phyloP scores from a whole-genome alignment of 148 eudicot genomes.

The Fagopyrum homotropicum region DNA sequence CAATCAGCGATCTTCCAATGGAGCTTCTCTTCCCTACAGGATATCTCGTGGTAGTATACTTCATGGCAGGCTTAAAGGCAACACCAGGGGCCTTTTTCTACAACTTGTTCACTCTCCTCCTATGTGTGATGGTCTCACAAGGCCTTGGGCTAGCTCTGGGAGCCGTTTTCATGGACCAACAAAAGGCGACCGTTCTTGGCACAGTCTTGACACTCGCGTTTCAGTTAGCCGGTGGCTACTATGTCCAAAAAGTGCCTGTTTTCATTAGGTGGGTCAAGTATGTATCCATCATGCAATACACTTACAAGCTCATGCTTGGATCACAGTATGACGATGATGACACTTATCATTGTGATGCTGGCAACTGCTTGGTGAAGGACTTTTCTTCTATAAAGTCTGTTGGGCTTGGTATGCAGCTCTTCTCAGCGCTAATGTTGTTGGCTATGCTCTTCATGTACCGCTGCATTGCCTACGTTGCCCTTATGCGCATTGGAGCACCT shows the following conservation, averaged over 20 bases:
- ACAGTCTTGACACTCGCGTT: conserved; percentile 62
- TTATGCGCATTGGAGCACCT: conserved; percentile 60
- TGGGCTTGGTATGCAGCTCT: conserved; percentile 26
- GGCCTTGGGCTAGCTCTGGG: conserved; percentile 84
- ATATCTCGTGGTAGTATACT: conserved; percentile 47
- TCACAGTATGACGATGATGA: conserved; percentile 52
- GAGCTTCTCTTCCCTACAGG: conserved; percentile 14
- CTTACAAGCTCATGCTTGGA: conserved; percentile 47
- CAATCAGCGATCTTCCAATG: too few species aligned
- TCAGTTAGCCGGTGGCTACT: conserved; percentile 57
- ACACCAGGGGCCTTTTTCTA: conserved; percentile 25
- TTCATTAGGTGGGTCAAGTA: conserved; percentile 74
- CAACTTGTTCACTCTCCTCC: conserved; percentile 35
- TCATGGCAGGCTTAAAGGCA: conserved; percentile 66
- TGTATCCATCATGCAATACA: conserved; percentile 35
- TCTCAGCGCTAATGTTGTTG: conserved; percentile 25
- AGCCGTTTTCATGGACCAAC: conserved; percentile 58
- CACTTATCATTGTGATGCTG: conserved; percentile 34
- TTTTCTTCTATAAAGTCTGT: conserved; percentile 40
- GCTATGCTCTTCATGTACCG: conserved; percentile 54
- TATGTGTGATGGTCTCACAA: conserved; percentile 49
- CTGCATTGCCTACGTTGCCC: conserved; percentile 60
- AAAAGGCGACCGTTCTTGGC: conserved; percentile 52
- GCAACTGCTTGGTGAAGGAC: conserved; percentile 46
- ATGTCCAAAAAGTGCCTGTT: conserved; percentile 56